Evolutionary conservation across 345 rosid genomes (phyloP).

Genomic region (Aquilaria yunnanensis): DNA sequence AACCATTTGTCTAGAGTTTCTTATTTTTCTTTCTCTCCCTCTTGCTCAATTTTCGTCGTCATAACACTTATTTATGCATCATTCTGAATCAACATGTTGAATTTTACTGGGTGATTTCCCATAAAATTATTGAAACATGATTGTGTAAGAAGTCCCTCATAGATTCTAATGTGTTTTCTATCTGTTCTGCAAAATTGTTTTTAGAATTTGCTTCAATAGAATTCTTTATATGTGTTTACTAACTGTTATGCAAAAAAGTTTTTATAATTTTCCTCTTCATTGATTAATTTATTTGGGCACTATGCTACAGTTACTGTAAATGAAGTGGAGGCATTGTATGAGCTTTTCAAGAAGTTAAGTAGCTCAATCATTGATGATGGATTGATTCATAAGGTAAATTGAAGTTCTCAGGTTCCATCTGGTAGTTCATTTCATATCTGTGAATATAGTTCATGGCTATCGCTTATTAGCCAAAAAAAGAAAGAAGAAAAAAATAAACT

Average conservation of each 20-base stretch:
- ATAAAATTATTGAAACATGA: not conserved
- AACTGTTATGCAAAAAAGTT: no score
- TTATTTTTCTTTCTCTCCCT: no score
- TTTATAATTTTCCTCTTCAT: no score
- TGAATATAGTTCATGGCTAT: no score
- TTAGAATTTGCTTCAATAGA: no score
- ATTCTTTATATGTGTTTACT: no score
- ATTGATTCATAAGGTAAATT: slow-evolving; percentile 57
- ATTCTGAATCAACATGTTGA: no score
- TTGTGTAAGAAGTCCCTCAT: not conserved
- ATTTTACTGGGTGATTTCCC: no score
- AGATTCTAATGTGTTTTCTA: slow-evolving; percentile 4
- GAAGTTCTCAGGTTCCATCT: not conserved
- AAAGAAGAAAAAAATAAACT: not conserved
- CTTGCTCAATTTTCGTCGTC: no score
- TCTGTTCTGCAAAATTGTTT: not conserved
- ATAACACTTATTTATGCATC: no score
- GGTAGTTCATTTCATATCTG: not conserved
- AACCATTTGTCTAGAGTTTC: not conserved
- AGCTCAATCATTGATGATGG: slow-evolving; percentile 50
- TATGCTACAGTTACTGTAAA: slow-evolving; percentile 41
- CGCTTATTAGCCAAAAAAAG: no score
- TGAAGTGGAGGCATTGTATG: slow-evolving; percentile 56
- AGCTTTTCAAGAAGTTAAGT: slow-evolving; percentile 50
- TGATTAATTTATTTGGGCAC: not conserved